These are phyloP conservation scores for Inga leiocalycina DNA, from an alignment of 306 rosid genomes.

Conservation along the genomic window DNA sequence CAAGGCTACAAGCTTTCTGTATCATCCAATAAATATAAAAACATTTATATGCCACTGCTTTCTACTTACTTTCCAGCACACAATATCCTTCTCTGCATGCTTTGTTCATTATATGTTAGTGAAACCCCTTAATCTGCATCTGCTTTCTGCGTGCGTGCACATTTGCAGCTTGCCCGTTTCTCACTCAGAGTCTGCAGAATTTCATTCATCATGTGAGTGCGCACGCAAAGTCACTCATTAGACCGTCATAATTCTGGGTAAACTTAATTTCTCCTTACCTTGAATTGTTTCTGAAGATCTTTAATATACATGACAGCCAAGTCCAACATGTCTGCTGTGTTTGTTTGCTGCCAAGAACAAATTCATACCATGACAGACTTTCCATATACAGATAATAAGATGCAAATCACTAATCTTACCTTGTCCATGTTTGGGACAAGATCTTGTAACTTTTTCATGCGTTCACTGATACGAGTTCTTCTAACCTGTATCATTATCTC, in stretches of 20 bases:
- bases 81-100: constrained; percentile 35
- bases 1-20: constrained; percentile 31
- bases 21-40: constrained; percentile 23
- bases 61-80: constrained; percentile 40
- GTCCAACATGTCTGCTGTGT: constrained; percentile 99
- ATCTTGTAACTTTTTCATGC: constrained; percentile 93
- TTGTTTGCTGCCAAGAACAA: constrained; percentile 76
- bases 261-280: constrained; percentile 47
- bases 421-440: constrained; percentile 98
- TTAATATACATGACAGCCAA: constrained; percentile 89
- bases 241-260: background rate
- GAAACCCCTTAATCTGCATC: constrained; percentile 55
- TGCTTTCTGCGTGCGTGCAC: constrained; percentile 53
- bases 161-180: constrained; percentile 75
- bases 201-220: background rate
- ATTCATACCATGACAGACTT: constrained; percentile 20
- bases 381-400: background rate
- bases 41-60: constrained; percentile 24
- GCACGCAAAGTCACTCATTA: background rate
- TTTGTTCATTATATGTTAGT: constrained; percentile 33
- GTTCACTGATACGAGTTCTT: constrained; percentile 92
- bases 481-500: constrained; percentile 55
- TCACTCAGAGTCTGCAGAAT: constrained; percentile 68
- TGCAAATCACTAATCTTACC: constrained; percentile 45
- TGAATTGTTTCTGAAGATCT: constrained; percentile 89